phyloP scores from a whole-genome alignment of 192 early-diverging fungal species.

The Entophlyctis luteolus region DNA sequence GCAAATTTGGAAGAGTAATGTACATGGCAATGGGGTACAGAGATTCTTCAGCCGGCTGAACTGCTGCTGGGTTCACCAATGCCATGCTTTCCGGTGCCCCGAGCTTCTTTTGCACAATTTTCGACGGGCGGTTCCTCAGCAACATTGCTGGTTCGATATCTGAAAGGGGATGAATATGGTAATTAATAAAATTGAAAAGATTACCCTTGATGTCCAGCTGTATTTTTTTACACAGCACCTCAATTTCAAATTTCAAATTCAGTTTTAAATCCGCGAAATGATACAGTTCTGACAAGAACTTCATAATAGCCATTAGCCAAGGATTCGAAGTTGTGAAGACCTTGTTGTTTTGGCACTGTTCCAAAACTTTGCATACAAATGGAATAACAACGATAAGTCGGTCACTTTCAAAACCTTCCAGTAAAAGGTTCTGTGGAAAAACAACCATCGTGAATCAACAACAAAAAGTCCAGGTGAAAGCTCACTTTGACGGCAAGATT shows the following conservation, averaged over 20 bases:
- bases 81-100: neutral
- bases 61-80: conserved; percentile 18
- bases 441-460: conserved; percentile 5
- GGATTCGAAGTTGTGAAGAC: conserved; percentile 95
- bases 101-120: conserved; percentile 11
- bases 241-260: conserved; percentile 96
- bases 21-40: conserved; percentile 11
- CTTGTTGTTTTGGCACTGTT: conserved; percentile 76
- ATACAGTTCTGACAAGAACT: conserved; percentile 87
- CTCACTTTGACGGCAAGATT: conserved; percentile 87
- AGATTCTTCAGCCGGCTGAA: conserved; percentile 4
- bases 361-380: conserved; percentile 96
- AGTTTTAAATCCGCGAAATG: conserved; percentile 89
- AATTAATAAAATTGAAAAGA: neutral
- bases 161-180: conserved; percentile 11
- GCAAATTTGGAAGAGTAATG: conserved; percentile 49
- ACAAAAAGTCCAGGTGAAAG: neutral
- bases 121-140: conserved; percentile 56
- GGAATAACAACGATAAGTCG: conserved; percentile 94
- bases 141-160: conserved; percentile 64
- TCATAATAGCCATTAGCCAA: conserved; percentile 95
- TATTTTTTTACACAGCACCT: conserved; percentile 90
- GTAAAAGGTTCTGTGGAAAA: conserved; percentile 72
- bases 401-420: conserved; percentile 85
- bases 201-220: conserved; percentile 70